Conservation (phyloP, 2,329 filamentous ascomycete species). For the Trichoderma hamatum region DNA sequence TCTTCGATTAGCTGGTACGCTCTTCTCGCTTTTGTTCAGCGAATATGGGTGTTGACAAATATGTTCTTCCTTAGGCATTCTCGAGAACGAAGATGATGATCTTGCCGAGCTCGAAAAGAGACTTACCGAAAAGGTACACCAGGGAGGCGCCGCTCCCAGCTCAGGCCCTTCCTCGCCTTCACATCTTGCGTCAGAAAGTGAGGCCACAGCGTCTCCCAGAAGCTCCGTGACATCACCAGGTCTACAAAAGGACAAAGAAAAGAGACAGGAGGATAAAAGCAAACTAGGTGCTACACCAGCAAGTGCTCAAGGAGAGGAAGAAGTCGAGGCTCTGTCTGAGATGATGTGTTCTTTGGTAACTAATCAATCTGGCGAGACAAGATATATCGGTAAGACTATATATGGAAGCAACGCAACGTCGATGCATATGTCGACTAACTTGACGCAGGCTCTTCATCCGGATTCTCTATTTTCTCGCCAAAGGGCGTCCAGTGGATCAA, state of each 20-base stretch:
- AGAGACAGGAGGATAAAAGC: constrained; percentile 36
- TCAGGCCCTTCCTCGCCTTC: constrained; percentile 58
- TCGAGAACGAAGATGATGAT: constrained; percentile 84
- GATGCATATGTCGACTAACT: constrained; percentile 24
- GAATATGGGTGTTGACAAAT: not conserved
- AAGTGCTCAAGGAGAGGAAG: constrained; percentile 58
- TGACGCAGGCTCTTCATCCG: constrained; percentile 85
- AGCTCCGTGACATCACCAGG: constrained; percentile 60
- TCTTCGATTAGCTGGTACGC: constrained; percentile 73
- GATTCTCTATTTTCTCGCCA: constrained; percentile 97
- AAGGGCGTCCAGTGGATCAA: constrained; percentile 99
- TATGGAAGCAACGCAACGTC: not conserved
- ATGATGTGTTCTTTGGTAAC: constrained; percentile 99
- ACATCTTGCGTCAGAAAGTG: constrained; percentile 48
- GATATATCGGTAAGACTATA: constrained; percentile 79
- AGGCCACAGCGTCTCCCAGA: constrained; percentile 50
- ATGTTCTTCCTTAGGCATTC: constrained; percentile 57
- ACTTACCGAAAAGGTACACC: constrained; percentile 61
- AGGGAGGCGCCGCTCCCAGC: constrained; percentile 49
- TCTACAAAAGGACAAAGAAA: constrained; percentile 45
- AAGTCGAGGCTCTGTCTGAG: constrained; percentile 88
- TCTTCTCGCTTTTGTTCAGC: not conserved
- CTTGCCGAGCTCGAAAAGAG: constrained; percentile 85
- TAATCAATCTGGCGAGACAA: constrained; percentile 89
- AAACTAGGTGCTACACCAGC: constrained; percentile 44